Evolutionary conservation across 768 basidiomycete genomes (phyloP).

Genomic region (Hydnomerulius pinastri): DNA sequence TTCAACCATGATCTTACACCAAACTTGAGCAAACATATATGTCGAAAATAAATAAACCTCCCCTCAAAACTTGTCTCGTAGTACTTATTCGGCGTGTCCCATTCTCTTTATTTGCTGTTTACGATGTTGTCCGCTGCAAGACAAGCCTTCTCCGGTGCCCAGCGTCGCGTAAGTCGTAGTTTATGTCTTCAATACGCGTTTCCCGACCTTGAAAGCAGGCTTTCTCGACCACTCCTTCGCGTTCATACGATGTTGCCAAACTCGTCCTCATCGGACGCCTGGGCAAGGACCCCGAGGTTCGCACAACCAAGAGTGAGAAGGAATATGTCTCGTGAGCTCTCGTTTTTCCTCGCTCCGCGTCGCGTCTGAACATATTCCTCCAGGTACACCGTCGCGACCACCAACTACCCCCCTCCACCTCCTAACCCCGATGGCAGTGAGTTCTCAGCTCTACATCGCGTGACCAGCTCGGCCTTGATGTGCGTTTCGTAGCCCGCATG

Average conservation of each 20-base stretch:
- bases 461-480: background rate
- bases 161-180: slow-evolving; percentile 48
- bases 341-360: background rate
- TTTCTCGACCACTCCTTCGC: slow-evolving; percentile 62
- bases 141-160: slow-evolving; percentile 39
- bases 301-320: slow-evolving; percentile 68
- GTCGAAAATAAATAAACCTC: background rate
- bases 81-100: background rate
- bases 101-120: background rate
- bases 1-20: slow-evolving; percentile 25
- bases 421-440: slow-evolving; percentile 62
- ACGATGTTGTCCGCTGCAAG: slow-evolving; percentile 58
- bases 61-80: background rate
- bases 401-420: slow-evolving; percentile 58
- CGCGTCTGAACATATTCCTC: slow-evolving; percentile 3
- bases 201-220: slow-evolving; percentile 38
- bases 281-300: slow-evolving; percentile 68
- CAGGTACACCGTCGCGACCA: slow-evolving; percentile 80
- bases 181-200: background rate
- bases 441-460: slow-evolving; percentile 20
- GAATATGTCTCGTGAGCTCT: slow-evolving; percentile 72
- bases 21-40: slow-evolving; percentile 6
- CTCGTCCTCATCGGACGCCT: slow-evolving; percentile 77
- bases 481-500: slow-evolving; percentile 46
- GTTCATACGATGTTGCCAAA: slow-evolving; percentile 67